These are phyloP conservation scores for Diplodia sapinea DNA, from an alignment of 2,329 filamentous ascomycete species.

Conservation along the genomic window DNA sequence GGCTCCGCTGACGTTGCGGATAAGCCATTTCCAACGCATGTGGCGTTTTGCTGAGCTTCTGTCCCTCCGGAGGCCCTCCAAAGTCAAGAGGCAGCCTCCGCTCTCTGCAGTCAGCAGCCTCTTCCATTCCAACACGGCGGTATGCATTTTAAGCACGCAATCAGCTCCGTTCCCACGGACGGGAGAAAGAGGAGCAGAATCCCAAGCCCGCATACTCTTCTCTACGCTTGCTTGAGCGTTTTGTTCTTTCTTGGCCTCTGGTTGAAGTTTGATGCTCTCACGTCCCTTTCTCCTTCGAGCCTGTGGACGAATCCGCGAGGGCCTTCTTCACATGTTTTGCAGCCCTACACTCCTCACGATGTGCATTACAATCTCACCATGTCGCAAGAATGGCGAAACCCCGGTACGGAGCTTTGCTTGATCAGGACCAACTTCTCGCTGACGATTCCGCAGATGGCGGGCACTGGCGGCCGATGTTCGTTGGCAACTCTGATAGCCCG, in stretches of 20 bases:
- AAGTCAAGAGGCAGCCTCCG: no score
- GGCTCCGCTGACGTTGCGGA: no score
- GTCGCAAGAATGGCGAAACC: conserved; percentile 8
- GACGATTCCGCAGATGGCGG: background rate
- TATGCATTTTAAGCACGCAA: background rate
- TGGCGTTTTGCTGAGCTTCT: background rate
- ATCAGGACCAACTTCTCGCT: background rate
- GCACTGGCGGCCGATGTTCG: conserved; percentile 21
- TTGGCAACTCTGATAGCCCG: conserved; percentile 19
- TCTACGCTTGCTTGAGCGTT: background rate
- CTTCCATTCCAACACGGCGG: background rate
- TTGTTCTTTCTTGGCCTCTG: background rate
- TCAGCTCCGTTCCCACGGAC: background rate
- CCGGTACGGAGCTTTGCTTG: background rate
- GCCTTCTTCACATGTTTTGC: background rate
- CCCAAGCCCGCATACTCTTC: background rate
- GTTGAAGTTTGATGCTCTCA: background rate
- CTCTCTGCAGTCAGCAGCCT: background rate
- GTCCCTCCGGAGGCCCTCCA: background rate
- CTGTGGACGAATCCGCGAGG: background rate
- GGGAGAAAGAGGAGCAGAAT: background rate
- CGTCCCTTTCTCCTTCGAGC: background rate
- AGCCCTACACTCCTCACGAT: background rate
- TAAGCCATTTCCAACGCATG: background rate
- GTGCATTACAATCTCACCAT: conserved; percentile 3